A percentile compares a stretch with the other conserved stretches of the same genome.
phyloP scores from a whole-genome alignment of 257 asterid species.

The Solanum peruvianum region DNA sequence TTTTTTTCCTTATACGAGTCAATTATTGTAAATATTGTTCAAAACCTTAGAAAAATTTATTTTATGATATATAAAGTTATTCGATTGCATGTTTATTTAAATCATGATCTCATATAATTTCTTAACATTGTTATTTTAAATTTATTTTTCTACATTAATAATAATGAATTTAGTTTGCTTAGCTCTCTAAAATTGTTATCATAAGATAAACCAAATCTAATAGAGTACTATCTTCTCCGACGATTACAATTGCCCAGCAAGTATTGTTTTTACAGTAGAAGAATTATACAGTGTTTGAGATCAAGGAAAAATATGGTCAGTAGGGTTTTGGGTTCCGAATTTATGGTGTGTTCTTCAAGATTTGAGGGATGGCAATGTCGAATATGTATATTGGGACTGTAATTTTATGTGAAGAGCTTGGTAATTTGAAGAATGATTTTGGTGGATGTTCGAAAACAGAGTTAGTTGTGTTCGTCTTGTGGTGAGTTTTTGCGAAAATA shows the following conservation, averaged over 20 bases:
- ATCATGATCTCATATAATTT: too few species aligned
- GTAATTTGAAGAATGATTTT: not conserved
- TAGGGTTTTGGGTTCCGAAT: not conserved
- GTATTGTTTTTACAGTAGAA: not conserved
- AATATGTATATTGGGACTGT: not conserved
- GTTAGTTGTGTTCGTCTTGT: not conserved
- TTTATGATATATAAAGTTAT: too few species aligned
- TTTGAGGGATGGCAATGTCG: not conserved
- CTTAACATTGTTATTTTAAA: too few species aligned
- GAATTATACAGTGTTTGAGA: not conserved
- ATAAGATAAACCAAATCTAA: too few species aligned
- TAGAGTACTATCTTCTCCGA: not conserved
- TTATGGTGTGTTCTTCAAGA: not conserved
- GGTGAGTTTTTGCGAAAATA: not conserved
- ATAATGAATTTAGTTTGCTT: not conserved
- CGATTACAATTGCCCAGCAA: not conserved
- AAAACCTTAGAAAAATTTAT: too few species aligned
- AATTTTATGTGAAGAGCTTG: not conserved
- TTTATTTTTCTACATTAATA: too few species aligned
- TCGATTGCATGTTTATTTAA: too few species aligned
- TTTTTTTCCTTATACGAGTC: too few species aligned
- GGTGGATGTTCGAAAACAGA: not conserved
- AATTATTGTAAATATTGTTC: too few species aligned
- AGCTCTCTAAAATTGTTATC: too few species aligned
- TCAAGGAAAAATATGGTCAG: not conserved